Base-by-base conservation (phyloP, 495 filamentous ascomycete species). In the Lophium mytilinum region DNA sequence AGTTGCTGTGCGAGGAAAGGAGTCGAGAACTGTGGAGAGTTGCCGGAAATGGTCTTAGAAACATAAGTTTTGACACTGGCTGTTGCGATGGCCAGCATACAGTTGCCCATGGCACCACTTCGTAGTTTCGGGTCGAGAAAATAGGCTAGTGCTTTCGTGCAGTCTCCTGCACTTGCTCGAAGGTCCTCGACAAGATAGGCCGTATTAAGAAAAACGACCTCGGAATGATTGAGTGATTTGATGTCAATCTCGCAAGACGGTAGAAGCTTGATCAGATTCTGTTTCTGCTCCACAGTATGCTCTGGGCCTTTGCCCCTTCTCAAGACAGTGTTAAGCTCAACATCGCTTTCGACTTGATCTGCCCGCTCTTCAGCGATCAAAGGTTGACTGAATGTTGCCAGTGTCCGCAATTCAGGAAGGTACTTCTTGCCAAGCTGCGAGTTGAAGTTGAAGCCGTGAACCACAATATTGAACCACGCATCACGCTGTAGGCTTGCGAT, bases 381-480 rank as follows among this genome's bases (percentile, higher is more conserved):
- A 3, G 94, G 86, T 19, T 85, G 86, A 7, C 89, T 94, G 68
- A 94, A 82, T 52, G 86, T 81, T 4, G 93, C 93, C 70, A 98
- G 83, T 45, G 85, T 74, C 34, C 85, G 79, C 18, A 98, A 75
- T 60, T 95, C 89, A 42, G 83, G 81, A 18, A 78, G 63, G 63
- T 88, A 80, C 61, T 78, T 79, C 57, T 82, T 83, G 36, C 83
- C 84, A 55, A 85, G 77, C 18, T 78, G 76, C 0, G 89, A 88
- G 15, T 76, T 79, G 14, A 84, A 76, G n/a, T 79, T 83, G 66
- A 96, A 95, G 35, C 90, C 91, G 69, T 97, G 92, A 8, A 96
- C 84, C 33, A 88, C 86, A 50, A 96, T 87, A 67, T 98, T 98
- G 70, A 95, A 96, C 93, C 93, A 98, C 12, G 88, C 88, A 75